These are phyloP conservation scores for Neurospora intermedia DNA, from an alignment of 495 filamentous ascomycete genomes.

Conservation along the genomic window DNA sequence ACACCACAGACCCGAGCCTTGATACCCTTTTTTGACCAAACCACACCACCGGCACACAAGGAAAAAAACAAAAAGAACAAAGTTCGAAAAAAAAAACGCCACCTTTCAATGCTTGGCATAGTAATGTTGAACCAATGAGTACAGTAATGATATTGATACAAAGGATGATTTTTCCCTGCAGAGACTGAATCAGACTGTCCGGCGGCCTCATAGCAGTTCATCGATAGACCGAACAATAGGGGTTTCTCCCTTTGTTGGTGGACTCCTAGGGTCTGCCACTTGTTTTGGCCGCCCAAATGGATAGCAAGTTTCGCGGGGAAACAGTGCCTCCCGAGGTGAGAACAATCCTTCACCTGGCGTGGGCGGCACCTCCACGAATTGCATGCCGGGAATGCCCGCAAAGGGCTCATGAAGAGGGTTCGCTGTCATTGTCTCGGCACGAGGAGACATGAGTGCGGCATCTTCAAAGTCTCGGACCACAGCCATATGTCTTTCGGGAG, in stretches of 20 bases:
- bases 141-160: constrained; percentile 2
- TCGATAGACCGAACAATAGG: constrained; percentile 60
- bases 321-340: constrained; percentile 39
- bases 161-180: neutral
- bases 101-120: neutral
- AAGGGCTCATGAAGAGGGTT: constrained; percentile 38
- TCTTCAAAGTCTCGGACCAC: constrained; percentile 25
- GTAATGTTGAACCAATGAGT: neutral
- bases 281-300: constrained; percentile 34
- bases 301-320: constrained; percentile 38
- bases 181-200: neutral
- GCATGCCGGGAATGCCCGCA: constrained; percentile 28
- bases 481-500: constrained; percentile 18
- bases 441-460: constrained; percentile 38
- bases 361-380: constrained; percentile 36
- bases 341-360: constrained; percentile 36
- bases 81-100: neutral
- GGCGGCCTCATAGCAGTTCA: constrained; percentile 34
- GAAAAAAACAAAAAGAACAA: neutral
- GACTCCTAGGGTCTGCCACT: constrained; percentile 51
- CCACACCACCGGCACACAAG: neutral
- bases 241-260: constrained; percentile 50
- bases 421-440: constrained; percentile 40
- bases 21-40: neutral
- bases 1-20: neutral